Percentiles rank a stretch among this genome's conserved stretches.
These are phyloP conservation scores for Lachnellula subtilissima DNA, from an alignment of 2,329 filamentous ascomycete genomes.

Conservation along the genomic window DNA sequence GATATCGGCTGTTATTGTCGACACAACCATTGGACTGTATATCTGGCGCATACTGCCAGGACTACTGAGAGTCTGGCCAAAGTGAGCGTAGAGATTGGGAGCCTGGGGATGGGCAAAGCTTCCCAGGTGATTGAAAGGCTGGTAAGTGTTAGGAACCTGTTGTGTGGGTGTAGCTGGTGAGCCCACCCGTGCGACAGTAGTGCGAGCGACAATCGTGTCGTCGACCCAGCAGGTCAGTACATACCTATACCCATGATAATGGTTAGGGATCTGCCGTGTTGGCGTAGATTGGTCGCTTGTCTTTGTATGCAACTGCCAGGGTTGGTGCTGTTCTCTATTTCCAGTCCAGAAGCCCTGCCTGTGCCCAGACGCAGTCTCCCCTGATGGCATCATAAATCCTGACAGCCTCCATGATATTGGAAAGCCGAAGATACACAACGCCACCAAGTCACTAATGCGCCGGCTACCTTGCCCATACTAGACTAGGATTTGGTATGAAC, in stretches of 20 bases:
- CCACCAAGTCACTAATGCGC: constrained; percentile 11
- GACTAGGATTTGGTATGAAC: too few species aligned
- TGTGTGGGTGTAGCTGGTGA: background rate
- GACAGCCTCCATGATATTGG: constrained; percentile 23
- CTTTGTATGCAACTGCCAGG: constrained; percentile 31
- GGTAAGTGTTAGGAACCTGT: background rate
- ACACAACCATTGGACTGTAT: background rate
- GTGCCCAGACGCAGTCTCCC: constrained; percentile 11
- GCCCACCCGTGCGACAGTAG: background rate
- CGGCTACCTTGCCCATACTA: background rate
- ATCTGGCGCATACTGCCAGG: background rate
- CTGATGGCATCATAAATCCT: constrained; percentile 20
- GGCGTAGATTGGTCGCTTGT: background rate
- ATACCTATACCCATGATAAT: too few species aligned
- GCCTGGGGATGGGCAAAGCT: background rate
- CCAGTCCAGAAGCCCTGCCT: constrained; percentile 9
- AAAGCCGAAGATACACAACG: constrained; percentile 18
- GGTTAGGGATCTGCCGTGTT: background rate
- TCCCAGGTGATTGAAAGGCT: background rate
- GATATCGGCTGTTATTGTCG: background rate
- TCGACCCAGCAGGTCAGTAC: background rate
- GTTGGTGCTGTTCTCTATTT: background rate
- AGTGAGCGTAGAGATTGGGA: background rate
- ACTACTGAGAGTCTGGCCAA: background rate
- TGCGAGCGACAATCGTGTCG: too few species aligned